Evolutionary conservation across 2,329 filamentous ascomycete species (phyloP).

Genomic region (Colletotrichum sp.): DNA sequence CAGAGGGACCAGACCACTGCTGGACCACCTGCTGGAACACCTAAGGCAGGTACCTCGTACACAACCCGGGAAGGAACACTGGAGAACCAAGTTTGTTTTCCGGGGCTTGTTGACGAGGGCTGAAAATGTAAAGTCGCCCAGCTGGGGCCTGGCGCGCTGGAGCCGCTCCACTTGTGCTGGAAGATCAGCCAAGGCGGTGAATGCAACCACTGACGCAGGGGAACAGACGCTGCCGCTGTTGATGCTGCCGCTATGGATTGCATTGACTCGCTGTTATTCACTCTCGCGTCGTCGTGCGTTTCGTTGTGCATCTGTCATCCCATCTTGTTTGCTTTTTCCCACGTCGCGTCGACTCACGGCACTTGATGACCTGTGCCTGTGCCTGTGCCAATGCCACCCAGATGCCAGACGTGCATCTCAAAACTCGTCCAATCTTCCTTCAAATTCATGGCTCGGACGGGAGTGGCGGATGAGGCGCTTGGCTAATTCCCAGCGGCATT

Average conservation of each 20-base stretch:
- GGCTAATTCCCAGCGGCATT: neutral
- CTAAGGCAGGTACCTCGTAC: neutral
- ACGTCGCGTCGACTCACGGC: neutral
- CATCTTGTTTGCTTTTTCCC: neutral
- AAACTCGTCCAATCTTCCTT: neutral
- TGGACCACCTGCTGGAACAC: neutral
- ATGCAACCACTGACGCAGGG: neutral
- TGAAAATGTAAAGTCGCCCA: neutral
- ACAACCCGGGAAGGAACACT: neutral
- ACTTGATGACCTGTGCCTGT: neutral
- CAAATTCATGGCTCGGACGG: neutral
- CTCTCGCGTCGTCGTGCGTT: neutral
- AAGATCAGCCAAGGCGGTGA: neutral
- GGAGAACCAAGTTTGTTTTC: constrained; percentile 13
- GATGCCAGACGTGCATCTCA: neutral
- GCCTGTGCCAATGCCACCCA: neutral
- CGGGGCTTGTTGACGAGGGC: constrained; percentile 1
- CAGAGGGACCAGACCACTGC: no score
- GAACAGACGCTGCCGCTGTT: neutral
- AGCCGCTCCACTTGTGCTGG: constrained; percentile 11
- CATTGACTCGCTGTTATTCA: neutral
- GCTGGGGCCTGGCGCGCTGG: neutral
- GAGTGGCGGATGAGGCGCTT: neutral
- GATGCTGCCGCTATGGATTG: neutral
- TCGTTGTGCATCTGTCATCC: neutral